Conservation (phyloP, 225 moss, liverwort and hornwort genomes). For the Thuidium tamariscinum region DNA sequence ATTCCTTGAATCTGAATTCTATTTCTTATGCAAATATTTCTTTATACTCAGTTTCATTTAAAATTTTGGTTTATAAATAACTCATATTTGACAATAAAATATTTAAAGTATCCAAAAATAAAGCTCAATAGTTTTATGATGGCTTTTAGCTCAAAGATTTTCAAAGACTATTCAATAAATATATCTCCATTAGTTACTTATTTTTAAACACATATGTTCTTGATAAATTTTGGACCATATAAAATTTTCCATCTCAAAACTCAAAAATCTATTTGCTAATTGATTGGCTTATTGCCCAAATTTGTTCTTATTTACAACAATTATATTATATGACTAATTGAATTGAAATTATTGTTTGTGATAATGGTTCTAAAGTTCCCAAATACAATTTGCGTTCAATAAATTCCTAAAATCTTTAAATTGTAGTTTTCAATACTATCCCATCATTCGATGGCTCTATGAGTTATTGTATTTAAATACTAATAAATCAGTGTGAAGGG, state of each 20-base stretch:
- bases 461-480: not conserved
- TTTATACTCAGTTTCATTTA: not conserved
- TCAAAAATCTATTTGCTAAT: not conserved
- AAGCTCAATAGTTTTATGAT: not conserved
- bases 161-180: not conserved
- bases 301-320: not conserved
- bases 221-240: not conserved
- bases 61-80: not conserved
- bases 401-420: not conserved
- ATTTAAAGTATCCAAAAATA: too few relatives aligned
- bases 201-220: not conserved
- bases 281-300: not conserved
- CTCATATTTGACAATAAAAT: too few relatives aligned
- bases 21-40: not conserved
- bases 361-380: not conserved
- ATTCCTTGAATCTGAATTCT: not conserved
- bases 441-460: not conserved
- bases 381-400: not conserved
- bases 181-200: rapidly evolving
- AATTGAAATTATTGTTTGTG: not conserved
- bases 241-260: not conserved
- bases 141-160: not conserved
- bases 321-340: rapidly evolving
- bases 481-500: not conserved
- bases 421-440: not conserved